A percentile compares a stretch with the other conserved stretches of the same genome.
Evolutionary conservation across 306 rosid genomes (phyloP).

Genomic region (Rosa rugosa): DNA sequence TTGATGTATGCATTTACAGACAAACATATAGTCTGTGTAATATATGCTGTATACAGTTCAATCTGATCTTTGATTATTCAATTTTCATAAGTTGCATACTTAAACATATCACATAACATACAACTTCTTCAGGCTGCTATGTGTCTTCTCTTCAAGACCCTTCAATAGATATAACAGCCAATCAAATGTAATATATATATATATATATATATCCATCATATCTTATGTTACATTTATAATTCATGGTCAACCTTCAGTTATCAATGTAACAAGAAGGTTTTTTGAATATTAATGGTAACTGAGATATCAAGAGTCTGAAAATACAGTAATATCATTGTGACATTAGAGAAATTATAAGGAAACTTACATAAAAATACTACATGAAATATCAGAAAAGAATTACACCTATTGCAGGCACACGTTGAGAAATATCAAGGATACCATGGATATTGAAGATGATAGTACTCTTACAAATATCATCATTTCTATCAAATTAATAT

Average conservation of each 20-base stretch:
- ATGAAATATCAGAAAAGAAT: too few species aligned
- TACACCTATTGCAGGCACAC: too few species aligned
- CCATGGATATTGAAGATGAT: too few species aligned
- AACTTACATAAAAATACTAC: neutral
- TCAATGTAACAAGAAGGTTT: neutral
- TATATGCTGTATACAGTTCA: neutral
- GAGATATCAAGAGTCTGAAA: neutral
- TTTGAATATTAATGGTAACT: neutral
- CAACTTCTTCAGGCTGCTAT: neutral
- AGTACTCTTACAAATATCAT: too few species aligned
- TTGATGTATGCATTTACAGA: neutral
- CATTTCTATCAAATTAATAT: too few species aligned
- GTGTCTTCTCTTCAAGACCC: neutral
- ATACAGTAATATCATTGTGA: neutral
- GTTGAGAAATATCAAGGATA: too few species aligned
- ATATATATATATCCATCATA: too few species aligned
- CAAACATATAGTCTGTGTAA: neutral
- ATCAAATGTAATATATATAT: too few species aligned
- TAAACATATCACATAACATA: neutral
- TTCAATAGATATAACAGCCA: too few species aligned
- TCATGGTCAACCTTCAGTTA: too few species aligned
- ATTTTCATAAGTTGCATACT: neutral
- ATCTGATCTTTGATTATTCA: neutral
- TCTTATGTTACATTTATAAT: too few species aligned
- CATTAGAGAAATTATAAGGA: neutral